Conservation (phyloP, 2,329 filamentous ascomycete species). For the Thermothelomyces thermophilus region DNA sequence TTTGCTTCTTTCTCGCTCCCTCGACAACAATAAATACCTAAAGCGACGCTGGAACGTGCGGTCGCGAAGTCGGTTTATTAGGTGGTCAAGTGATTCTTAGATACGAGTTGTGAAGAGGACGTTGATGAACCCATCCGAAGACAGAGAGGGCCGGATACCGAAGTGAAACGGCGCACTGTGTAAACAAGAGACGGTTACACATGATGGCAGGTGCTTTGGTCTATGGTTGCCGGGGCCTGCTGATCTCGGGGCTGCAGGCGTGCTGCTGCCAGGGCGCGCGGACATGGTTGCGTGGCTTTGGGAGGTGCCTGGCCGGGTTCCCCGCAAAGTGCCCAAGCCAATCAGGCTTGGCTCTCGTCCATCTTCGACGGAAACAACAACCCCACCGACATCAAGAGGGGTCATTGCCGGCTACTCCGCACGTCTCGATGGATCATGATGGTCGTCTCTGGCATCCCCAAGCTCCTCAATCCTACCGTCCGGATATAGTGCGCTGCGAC, state of each 20-base stretch:
- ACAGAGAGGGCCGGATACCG: neutral
- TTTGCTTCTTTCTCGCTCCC: too few species aligned
- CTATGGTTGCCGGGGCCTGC: conserved; percentile 10
- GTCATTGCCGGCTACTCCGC: too few species aligned
- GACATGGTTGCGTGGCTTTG: conserved; percentile 11
- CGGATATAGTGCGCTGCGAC: too few species aligned
- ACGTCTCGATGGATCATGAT: too few species aligned
- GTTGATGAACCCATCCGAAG: neutral
- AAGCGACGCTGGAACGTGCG: too few species aligned
- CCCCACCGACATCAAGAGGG: too few species aligned
- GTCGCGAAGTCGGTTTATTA: too few species aligned
- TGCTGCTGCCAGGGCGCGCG: conserved; percentile 1
- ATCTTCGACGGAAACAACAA: too few species aligned
- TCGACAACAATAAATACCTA: too few species aligned
- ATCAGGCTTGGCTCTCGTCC: neutral
- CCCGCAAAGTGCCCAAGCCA: conserved; percentile 3
- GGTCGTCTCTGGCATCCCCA: too few species aligned
- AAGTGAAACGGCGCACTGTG: conserved; percentile 1
- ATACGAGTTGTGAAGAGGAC: neutral
- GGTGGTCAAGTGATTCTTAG: too few species aligned
- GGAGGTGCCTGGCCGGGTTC: conserved; percentile 1
- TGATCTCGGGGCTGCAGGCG: conserved; percentile 4
- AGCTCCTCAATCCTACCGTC: too few species aligned
- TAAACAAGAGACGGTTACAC: conserved; percentile 1
- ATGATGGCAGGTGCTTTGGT: conserved; percentile 12